phyloP scores from a whole-genome alignment of 192 early-diverging fungal genomes.

The Chytriomyces sp. region DNA sequence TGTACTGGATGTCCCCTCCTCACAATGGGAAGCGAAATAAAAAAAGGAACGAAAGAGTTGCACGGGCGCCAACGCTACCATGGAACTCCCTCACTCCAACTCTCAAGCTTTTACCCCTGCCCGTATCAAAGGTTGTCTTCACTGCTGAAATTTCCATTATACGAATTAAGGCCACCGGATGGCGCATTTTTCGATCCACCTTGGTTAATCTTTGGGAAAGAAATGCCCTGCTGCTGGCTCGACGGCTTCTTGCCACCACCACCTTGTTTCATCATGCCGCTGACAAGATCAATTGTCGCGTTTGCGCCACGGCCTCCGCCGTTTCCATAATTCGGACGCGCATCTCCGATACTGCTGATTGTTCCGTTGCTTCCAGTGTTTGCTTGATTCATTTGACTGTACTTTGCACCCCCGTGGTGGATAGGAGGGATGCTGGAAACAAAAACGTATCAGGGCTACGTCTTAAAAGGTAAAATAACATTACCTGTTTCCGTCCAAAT shows the following conservation, averaged over 20 bases:
- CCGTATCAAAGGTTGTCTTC: constrained; percentile 14
- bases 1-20: too few species aligned
- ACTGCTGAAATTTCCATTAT: constrained; percentile 20
- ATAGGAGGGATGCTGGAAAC: constrained; percentile 30
- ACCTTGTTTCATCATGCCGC: constrained; percentile 19
- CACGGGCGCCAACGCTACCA: too few species aligned
- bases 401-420: constrained; percentile 6
- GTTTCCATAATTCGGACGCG: background rate
- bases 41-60: too few species aligned
- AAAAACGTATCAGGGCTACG: too few species aligned
- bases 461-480: too few species aligned
- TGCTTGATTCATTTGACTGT: background rate
- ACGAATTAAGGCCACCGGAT: background rate
- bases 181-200: background rate
- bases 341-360: constrained; percentile 9
- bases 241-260: constrained; percentile 16
- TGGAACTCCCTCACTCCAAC: too few species aligned
- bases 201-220: constrained; percentile 18
- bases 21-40: too few species aligned
- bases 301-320: background rate
- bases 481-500: constrained; percentile 44
- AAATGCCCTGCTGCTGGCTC: background rate
- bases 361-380: constrained; percentile 27
- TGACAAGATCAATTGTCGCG: constrained; percentile 25
- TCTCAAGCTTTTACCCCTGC: too few species aligned